Evolutionary conservation across 208 protist genomes (phyloP).

Genomic region (Trypanosoma rangeli): DNA sequence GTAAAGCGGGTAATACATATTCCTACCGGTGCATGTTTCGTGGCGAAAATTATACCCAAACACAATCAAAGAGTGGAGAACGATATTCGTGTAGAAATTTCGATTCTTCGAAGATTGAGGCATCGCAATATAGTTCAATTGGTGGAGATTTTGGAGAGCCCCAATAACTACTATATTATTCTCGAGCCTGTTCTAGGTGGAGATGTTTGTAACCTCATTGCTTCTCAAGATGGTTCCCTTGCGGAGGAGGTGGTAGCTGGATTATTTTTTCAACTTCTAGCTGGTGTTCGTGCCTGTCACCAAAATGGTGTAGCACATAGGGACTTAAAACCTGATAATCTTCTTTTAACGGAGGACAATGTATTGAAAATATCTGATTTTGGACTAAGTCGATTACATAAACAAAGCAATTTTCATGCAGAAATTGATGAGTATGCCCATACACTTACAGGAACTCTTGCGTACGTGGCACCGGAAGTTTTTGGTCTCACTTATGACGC

Average conservation of each 20-base stretch:
- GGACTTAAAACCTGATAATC: slow-evolving; percentile 95
- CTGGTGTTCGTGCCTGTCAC: slow-evolving; percentile 72
- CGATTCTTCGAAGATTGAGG: slow-evolving; percentile 70
- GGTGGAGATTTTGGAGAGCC: slow-evolving; percentile 79
- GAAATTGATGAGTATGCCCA: slow-evolving; percentile 66
- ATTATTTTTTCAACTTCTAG: slow-evolving; percentile 75
- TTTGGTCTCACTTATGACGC: slow-evolving; percentile 79
- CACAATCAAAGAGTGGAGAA: slow-evolving; percentile 61
- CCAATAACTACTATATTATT: slow-evolving; percentile 90
- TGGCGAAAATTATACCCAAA: slow-evolving; percentile 86
- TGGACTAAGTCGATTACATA: slow-evolving; percentile 83
- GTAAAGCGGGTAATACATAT: slow-evolving; percentile 81
- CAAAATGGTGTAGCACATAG: slow-evolving; percentile 88
- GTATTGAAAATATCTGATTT: slow-evolving; percentile 89
- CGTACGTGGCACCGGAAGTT: slow-evolving; percentile 83
- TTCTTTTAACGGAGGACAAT: slow-evolving; percentile 75
- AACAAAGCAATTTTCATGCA: slow-evolving; percentile 63
- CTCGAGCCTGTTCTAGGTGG: slow-evolving; percentile 84
- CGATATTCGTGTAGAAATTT: slow-evolving; percentile 82
- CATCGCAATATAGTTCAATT: slow-evolving; percentile 86
- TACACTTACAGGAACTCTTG: slow-evolving; percentile 76
- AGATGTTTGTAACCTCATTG: slow-evolving; percentile 79
- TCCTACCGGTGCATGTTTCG: slow-evolving; percentile 61
- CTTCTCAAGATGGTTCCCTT: slow-evolving; percentile 47
- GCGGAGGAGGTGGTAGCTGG: slow-evolving; percentile 61